Conservation (phyloP, 331 rosid species). For the Arachis monticola region DNA sequence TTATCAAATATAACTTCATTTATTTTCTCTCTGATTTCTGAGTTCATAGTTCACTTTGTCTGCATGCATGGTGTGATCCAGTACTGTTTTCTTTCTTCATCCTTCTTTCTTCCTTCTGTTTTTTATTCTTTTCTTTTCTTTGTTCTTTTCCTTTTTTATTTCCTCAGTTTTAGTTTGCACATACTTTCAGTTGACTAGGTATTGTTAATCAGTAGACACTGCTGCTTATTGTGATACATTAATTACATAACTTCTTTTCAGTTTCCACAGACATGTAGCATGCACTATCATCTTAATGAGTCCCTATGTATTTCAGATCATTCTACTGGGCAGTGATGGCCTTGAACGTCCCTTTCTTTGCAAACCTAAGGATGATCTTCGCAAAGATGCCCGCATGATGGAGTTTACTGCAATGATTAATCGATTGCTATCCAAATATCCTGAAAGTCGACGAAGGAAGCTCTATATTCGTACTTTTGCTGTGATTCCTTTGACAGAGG, state of each 20-base stretch:
- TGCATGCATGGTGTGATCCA: slow-evolving; percentile 23
- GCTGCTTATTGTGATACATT: slow-evolving; percentile 20
- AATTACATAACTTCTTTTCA: not conserved
- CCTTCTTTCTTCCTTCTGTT: too few species aligned
- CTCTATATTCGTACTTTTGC: slow-evolving; percentile 95
- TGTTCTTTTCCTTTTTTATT: too few species aligned
- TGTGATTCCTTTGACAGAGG: slow-evolving; percentile 96
- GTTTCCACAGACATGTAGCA: slow-evolving; percentile 6
- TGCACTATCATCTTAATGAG: slow-evolving; percentile 37
- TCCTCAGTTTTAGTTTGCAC: slow-evolving; percentile 7
- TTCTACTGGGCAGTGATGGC: slow-evolving; percentile 92
- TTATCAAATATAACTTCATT: slow-evolving; percentile 9
- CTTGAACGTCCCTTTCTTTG: slow-evolving; percentile 85
- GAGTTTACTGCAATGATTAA: slow-evolving; percentile 98
- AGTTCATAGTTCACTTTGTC: slow-evolving; percentile 23
- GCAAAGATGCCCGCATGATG: slow-evolving; percentile 99
- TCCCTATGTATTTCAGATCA: slow-evolving; percentile 63
- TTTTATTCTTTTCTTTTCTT: too few species aligned
- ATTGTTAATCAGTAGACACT: slow-evolving; percentile 13
- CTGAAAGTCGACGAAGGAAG: slow-evolving; percentile 94
- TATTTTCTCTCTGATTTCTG: slow-evolving; percentile 20
- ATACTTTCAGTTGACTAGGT: slow-evolving; percentile 29
- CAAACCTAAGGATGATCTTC: slow-evolving; percentile 98
- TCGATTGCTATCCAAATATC: slow-evolving; percentile 84
- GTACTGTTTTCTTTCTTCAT: not conserved